phyloP scores from a whole-genome alignment of 176 grass and related monocot genomes.

The Coix lacrymajobi region DNA sequence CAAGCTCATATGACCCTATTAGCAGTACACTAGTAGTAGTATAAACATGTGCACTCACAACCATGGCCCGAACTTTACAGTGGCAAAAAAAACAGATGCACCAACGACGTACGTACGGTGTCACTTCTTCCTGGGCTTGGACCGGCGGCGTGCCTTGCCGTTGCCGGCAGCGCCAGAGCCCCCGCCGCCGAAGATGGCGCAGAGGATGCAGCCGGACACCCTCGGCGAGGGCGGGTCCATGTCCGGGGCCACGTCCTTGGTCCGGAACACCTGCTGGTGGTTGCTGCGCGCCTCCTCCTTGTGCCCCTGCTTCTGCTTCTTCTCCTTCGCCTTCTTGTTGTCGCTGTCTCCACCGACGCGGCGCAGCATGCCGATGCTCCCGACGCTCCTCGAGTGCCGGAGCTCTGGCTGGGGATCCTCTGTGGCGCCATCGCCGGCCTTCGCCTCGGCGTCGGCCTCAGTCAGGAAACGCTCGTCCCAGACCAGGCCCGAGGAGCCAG shows the following conservation, averaged over 20 bases:
- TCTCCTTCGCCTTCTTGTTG: conserved; percentile 12
- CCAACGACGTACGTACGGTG: not conserved
- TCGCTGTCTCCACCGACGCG: not conserved
- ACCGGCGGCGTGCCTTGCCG: not conserved
- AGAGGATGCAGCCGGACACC: conserved; percentile 74
- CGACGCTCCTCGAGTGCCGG: conserved; percentile 59
- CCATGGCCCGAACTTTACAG: conserved; percentile 21
- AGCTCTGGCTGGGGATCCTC: conserved; percentile 47
- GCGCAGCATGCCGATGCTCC: conserved; percentile 45
- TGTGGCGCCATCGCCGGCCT: not conserved
- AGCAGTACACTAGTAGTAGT: not conserved
- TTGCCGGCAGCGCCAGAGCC: not conserved
- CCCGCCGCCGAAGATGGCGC: conserved; percentile 49
- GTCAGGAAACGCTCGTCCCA: conserved; percentile 78
- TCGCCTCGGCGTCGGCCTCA: conserved; percentile 1
- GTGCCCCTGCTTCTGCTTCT: conserved; percentile 20
- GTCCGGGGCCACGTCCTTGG: conserved; percentile 49
- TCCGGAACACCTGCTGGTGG: conserved; percentile 48
- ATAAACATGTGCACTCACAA: conserved; percentile 28
- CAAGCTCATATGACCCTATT: conserved; percentile 1
- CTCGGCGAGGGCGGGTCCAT: conserved; percentile 74
- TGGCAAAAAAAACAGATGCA: not conserved
- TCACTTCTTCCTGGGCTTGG: conserved; percentile 40
- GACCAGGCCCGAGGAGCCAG: conserved; percentile 74
- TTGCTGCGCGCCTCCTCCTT: conserved; percentile 22